Evolutionary conservation across 1,284 basidiomycete species (phyloP), one percentile per base, ranked within the genome.

Genomic region (Ustilago tritici): DNA sequence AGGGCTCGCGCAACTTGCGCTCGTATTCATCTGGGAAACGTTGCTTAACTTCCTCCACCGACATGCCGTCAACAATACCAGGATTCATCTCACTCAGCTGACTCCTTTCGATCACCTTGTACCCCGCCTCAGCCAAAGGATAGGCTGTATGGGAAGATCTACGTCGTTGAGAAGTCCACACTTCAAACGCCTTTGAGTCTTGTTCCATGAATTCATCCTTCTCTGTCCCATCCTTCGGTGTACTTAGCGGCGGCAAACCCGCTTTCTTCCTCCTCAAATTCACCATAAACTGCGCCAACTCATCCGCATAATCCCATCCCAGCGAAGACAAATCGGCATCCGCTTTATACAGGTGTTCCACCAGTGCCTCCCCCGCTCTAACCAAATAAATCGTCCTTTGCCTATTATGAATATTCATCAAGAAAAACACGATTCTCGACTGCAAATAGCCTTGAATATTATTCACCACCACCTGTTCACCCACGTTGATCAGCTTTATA

Each of bases 51-150:
- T 97, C 92, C 71, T 95, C 93, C 0, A 93, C 92, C 1, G 92
- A 93, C 64, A 99, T 90, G 0, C 97, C 97, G 85, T 99, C 97
- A 92, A 87, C 81, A 47, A 88, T 88, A 53, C 85, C 89, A 50
- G 96, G 96, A 83, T 99, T 99, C 85, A 99, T 96, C 88, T 99
- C 95, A 65, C 92, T 90, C 93, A 99, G 96, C 87, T 96, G 95
- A 0, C 93, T 91, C 81, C 95, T 95, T 87, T 99, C 95, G 52
- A 95, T 90, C 23, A 99, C 93, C 84, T 86, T 84, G 78, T 89
- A 90, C 1, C 89, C 89, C 0, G 88, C 80, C 65, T 89, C 90
- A 58, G 95, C 89, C 87, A 99, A 97, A 0, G 96, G 96, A 92
- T 94, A 95, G 1, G 95, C 95, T 1, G 95, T 97, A 86, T 98